Evolutionary conservation across 1,284 basidiomycete species (phyloP).

Genomic region (Chiua sp.): DNA sequence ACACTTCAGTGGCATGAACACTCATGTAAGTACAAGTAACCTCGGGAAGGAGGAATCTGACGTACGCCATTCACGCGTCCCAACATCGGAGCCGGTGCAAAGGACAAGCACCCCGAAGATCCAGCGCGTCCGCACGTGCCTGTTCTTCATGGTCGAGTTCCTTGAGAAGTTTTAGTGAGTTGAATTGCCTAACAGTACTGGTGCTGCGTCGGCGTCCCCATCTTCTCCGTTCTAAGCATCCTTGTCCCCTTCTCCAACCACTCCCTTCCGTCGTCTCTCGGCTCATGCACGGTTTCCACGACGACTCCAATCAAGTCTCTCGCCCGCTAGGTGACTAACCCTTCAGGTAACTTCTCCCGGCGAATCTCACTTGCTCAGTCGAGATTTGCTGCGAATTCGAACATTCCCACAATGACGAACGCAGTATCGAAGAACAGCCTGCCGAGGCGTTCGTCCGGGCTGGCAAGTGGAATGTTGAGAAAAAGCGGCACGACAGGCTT

Average conservation of each 20-base stretch:
- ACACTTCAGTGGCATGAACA: not conserved
- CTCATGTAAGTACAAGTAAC: not conserved
- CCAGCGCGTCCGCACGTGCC: constrained; percentile 67
- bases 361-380: constrained; percentile 97
- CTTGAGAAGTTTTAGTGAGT: constrained; percentile 40
- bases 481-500: constrained; percentile 91
- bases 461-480: constrained; percentile 75
- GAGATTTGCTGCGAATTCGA: constrained; percentile 81
- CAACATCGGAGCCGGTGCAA: constrained; percentile 88
- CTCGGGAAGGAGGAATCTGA: constrained; percentile 23
- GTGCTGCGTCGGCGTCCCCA: constrained; percentile 12
- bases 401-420: constrained; percentile 83
- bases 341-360: constrained; percentile 79
- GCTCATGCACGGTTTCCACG: constrained; percentile 91
- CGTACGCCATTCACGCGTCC: constrained; percentile 90
- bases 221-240: constrained; percentile 36
- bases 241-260: constrained; percentile 31
- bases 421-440: constrained; percentile 44
- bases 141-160: constrained; percentile 63
- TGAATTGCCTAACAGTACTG: constrained; percentile 11
- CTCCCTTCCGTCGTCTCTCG: constrained; percentile 70
- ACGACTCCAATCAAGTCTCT: constrained; percentile 93
- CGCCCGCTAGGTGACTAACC: constrained; percentile 81
- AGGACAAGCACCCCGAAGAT: constrained; percentile 89
- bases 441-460: constrained; percentile 63